phyloP scores from a whole-genome alignment of 805 yeast genomes.

The Saturnispora sekii region DNA sequence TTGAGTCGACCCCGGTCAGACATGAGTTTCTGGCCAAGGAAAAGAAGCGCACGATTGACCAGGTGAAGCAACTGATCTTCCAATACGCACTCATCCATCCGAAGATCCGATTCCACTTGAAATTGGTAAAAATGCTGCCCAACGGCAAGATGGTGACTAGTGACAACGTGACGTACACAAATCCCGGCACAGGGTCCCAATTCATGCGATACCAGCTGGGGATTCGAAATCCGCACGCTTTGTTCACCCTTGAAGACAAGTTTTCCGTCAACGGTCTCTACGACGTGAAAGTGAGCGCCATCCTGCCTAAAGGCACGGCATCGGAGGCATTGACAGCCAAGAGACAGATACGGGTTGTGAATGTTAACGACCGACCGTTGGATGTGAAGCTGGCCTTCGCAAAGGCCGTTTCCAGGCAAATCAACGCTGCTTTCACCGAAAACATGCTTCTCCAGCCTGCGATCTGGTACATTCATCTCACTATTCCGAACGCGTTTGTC shows the following conservation, averaged over 20 bases:
- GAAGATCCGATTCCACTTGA: constrained; percentile 25
- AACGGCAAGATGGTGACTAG: constrained; percentile 12
- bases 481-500: constrained; percentile 13
- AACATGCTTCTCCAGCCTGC: constrained; percentile 22
- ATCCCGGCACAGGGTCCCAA: constrained; percentile 8
- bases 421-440: constrained; percentile 20
- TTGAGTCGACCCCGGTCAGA: constrained; percentile 28
- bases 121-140: constrained; percentile 14
- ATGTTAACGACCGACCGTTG: constrained; percentile 29
- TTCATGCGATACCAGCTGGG: constrained; percentile 14
- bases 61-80: constrained; percentile 19
- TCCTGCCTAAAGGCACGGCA: constrained; percentile 29
- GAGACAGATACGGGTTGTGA: constrained; percentile 20
- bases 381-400: constrained; percentile 25
- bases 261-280: not conserved
- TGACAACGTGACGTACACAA: constrained; percentile 10
- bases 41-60: constrained; percentile 18
- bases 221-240: constrained; percentile 12
- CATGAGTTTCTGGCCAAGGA: constrained; percentile 23
- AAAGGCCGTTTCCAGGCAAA: constrained; percentile 16
- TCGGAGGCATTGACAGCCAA: constrained; percentile 20
- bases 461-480: constrained; percentile 29
- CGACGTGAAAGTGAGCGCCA: constrained; percentile 11
- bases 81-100: constrained; percentile 27
- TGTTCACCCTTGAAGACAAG: constrained; percentile 13